phyloP scores from a whole-genome alignment of 139 green algal genomes.

The Limnomonas spitsbergensis region DNA sequence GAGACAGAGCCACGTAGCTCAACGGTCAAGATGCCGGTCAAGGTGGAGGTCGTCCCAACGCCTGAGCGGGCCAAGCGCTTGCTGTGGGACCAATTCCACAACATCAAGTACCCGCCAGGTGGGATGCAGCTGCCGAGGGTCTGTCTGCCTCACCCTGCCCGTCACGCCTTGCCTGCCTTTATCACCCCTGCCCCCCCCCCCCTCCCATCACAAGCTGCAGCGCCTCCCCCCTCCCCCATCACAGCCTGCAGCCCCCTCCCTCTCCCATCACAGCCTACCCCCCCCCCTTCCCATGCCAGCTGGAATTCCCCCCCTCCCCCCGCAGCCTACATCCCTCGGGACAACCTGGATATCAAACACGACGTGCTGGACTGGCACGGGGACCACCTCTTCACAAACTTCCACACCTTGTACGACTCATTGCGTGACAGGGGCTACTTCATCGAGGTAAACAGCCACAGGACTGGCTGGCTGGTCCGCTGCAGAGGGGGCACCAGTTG shows the following conservation, averaged over 20 bases:
- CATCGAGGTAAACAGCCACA: constrained; percentile 4
- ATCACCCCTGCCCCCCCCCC: no score
- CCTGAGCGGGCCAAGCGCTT: constrained; percentile 73
- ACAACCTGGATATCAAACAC: constrained; percentile 71
- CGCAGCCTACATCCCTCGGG: constrained; percentile 48
- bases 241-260: no score
- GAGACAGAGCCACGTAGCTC: constrained; percentile 4
- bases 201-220: no score
- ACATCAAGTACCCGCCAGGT: constrained; percentile 90
- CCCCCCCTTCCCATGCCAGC: no score
- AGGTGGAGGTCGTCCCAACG: constrained; percentile 61
- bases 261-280: no score
- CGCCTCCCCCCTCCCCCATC: no score
- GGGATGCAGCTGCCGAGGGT: background rate
- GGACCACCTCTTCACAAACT: constrained; percentile 97
- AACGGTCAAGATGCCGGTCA: constrained; percentile 64
- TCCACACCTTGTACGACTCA: constrained; percentile 78
- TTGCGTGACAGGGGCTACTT: constrained; percentile 40
- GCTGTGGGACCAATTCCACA: constrained; percentile 96
- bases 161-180: no score
- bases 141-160: no score
- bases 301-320: no score
- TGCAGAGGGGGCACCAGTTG: no score
- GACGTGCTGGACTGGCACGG: constrained; percentile 99
- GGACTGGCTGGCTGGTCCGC: no score